Evolutionary conservation across 306 rosid genomes (phyloP).

Genomic region (Prunus fruticosa): DNA sequence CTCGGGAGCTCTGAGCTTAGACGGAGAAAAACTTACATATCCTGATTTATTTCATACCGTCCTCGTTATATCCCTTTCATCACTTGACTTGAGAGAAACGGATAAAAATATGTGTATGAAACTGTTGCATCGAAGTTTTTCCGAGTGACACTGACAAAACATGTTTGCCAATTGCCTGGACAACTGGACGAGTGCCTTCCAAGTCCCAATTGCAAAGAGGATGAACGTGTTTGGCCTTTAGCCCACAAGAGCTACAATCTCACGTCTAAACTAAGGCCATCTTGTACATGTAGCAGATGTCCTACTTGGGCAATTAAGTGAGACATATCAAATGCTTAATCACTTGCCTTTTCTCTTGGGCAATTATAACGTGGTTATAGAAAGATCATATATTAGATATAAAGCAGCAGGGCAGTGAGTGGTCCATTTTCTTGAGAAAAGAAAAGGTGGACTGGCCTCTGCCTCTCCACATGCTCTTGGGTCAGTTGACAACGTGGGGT

Average conservation of each 20-base stretch:
- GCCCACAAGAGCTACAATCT: neutral
- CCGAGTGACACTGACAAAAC: neutral
- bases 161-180: neutral
- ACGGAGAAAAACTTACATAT: neutral
- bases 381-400: neutral
- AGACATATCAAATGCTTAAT: neutral
- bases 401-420: neutral
- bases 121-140: neutral
- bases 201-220: neutral
- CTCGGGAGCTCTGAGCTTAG: neutral
- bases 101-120: neutral
- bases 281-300: too few relatives aligned
- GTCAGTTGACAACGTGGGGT: constrained; percentile 10
- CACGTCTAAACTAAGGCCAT: neutral
- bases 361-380: neutral
- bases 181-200: neutral
- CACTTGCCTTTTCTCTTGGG: neutral
- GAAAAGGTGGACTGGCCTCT: neutral
- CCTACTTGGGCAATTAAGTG: neutral
- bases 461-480: constrained; percentile 12
- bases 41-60: too few relatives aligned
- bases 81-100: neutral
- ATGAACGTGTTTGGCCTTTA: neutral
- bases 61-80: neutral
- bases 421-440: constrained; percentile 16